Conservation (phyloP, 768 basidiomycete genomes). For the Wakefieldia striispora region DNA sequence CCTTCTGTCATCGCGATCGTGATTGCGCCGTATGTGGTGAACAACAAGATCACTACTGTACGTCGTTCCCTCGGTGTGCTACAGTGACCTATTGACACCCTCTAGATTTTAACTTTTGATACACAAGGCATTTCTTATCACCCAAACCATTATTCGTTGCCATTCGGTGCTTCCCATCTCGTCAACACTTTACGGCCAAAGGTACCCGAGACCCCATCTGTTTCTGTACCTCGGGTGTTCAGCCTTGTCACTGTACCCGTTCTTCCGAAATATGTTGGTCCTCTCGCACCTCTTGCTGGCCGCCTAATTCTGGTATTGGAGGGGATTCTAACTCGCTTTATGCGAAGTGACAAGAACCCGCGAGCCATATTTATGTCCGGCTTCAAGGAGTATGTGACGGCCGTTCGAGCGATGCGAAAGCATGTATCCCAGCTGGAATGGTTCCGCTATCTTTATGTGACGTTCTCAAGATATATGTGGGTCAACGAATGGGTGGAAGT, state of each 20-base stretch:
- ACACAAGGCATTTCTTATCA: slow-evolving; percentile 72
- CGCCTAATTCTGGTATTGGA: slow-evolving; percentile 42
- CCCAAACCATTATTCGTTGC: slow-evolving; percentile 81
- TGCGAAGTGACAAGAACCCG: neutral
- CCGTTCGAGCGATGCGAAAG: slow-evolving; percentile 65
- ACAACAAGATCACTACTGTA: slow-evolving; percentile 64
- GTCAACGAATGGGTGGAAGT: slow-evolving; percentile 78
- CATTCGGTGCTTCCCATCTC: slow-evolving; percentile 51
- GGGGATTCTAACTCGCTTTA: slow-evolving; percentile 3
- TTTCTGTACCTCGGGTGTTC: slow-evolving; percentile 45
- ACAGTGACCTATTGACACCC: neutral
- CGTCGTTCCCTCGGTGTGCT: slow-evolving; percentile 18
- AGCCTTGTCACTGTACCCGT: slow-evolving; percentile 59
- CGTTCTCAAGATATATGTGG: slow-evolving; percentile 90
- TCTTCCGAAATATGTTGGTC: slow-evolving; percentile 57
- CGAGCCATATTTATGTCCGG: slow-evolving; percentile 54
- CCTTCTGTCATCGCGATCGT: slow-evolving; percentile 53
- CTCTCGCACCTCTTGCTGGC: slow-evolving; percentile 48
- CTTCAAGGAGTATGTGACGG: slow-evolving; percentile 49
- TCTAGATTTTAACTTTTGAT: slow-evolving; percentile 87
- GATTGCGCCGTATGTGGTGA: slow-evolving; percentile 54
- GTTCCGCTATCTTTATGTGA: slow-evolving; percentile 86
- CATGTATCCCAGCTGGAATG: slow-evolving; percentile 81
- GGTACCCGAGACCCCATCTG: slow-evolving; percentile 28
- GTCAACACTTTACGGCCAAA: slow-evolving; percentile 29